Evolutionary conservation across 805 yeast species (phyloP).

Genomic region (Komagataella populi): DNA sequence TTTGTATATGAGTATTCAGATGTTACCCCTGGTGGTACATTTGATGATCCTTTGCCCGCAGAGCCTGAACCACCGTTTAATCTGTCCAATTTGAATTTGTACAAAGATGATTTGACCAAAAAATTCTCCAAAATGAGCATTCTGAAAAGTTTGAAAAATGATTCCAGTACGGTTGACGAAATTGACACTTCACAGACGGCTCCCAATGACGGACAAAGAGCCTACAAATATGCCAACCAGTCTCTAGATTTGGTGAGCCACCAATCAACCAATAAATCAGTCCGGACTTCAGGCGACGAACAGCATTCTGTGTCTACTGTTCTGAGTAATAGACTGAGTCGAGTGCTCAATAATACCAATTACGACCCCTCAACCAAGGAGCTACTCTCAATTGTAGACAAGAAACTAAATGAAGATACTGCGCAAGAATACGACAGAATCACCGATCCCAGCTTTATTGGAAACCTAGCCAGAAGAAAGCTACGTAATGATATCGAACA

Average conservation of each 20-base stretch:
- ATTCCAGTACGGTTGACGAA: background rate
- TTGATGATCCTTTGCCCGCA: conserved; percentile 11
- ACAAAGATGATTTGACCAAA: conserved; percentile 21
- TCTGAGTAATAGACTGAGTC: conserved; percentile 29
- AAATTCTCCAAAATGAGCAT: conserved; percentile 20
- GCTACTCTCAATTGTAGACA: conserved; percentile 14
- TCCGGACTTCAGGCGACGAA: conserved; percentile 2
- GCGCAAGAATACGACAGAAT: conserved; percentile 16
- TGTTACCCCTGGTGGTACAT: background rate
- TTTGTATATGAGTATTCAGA: conserved; percentile 1
- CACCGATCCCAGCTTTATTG: conserved; percentile 35
- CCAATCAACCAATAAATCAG: conserved; percentile 1
- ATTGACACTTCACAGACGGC: conserved; percentile 3
- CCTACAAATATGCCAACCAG: conserved; percentile 34
- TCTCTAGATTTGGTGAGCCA: conserved; percentile 24
- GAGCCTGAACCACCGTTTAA: conserved; percentile 27
- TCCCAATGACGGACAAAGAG: conserved; percentile 8
- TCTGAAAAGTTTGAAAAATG: conserved; percentile 11
- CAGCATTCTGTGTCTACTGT: conserved; percentile 7
- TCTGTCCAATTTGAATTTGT: conserved; percentile 20
- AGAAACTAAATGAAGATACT: conserved; percentile 12
- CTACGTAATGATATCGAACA: conserved; percentile 47
- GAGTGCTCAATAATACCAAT: conserved; percentile 33
- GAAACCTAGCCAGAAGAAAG: conserved; percentile 46
- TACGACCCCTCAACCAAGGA: conserved; percentile 22